Conservation (phyloP, 257 asterid species). For the Plantago elongata region DNA sequence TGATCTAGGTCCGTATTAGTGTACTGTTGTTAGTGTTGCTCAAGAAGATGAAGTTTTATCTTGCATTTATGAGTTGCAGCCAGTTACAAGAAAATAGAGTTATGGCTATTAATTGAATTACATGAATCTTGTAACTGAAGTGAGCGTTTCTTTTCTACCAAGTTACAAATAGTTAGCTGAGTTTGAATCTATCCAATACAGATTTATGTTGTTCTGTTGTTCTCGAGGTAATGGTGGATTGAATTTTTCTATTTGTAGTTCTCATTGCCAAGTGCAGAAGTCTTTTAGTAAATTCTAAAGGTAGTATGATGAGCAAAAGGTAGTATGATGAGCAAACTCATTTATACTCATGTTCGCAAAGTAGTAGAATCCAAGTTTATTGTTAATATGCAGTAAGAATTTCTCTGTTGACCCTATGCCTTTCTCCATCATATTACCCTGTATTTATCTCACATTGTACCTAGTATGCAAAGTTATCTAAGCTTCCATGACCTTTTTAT, state of each 20-base stretch:
- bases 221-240: background rate
- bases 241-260: background rate
- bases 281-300: background rate
- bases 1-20: too few species aligned
- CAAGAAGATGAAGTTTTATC: too few species aligned
- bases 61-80: too few species aligned
- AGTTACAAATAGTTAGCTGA: too few species aligned
- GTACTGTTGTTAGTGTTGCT: too few species aligned
- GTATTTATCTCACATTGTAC: background rate
- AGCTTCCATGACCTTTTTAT: background rate
- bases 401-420: background rate
- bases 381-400: background rate
- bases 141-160: too few species aligned
- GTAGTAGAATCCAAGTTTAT: background rate
- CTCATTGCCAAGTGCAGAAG: background rate
- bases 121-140: too few species aligned
- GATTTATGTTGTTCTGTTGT: conserved; percentile 1
- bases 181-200: background rate
- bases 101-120: too few species aligned
- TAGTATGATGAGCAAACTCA: background rate
- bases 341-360: background rate
- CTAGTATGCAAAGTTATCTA: background rate
- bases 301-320: background rate
- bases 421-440: background rate
- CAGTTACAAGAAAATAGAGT: too few species aligned